Conservation (phyloP, 78 protist species). For the Dictyostelium capitatum region DNA sequence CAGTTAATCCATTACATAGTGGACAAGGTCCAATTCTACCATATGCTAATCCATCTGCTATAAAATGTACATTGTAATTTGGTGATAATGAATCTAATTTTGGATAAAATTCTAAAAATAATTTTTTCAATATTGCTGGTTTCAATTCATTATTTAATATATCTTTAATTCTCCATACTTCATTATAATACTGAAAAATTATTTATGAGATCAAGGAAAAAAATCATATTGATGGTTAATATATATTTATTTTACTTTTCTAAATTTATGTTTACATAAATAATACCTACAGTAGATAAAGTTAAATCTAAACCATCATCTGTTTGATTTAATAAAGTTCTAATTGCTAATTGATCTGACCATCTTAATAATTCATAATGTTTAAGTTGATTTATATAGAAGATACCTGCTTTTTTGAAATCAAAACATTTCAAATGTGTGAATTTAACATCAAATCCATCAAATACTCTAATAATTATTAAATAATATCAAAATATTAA, state of each 20-base stretch:
- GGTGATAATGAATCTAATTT: constrained; percentile 50
- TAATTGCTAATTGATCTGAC: constrained; percentile 41
- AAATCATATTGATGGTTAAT: not conserved
- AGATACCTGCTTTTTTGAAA: not conserved
- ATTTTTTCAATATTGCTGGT: constrained; percentile 27
- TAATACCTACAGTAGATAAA: not conserved
- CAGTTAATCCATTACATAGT: constrained; percentile 44
- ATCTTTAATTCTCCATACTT: constrained; percentile 72
- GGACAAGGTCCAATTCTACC: constrained; percentile 76
- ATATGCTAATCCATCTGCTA: constrained; percentile 74
- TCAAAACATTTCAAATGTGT: constrained; percentile 36
- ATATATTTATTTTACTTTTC: not conserved
- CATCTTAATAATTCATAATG: constrained; percentile 58
- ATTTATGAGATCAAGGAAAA: not conserved
- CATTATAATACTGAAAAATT: constrained; percentile 55
- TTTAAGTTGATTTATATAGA: constrained; percentile 36
- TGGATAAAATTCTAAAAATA: constrained; percentile 28
- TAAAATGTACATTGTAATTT: constrained; percentile 11
- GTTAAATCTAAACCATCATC: constrained; percentile 4
- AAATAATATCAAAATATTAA: too few relatives aligned
- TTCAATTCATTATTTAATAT: constrained; percentile 17
- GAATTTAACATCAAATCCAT: constrained; percentile 48
- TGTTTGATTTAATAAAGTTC: not conserved
- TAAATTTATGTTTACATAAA: not conserved
- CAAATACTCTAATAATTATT: constrained; percentile 46